These are phyloP conservation scores for Begonia fuchsioides DNA, from an alignment of 306 rosid species.

Conservation along the genomic window DNA sequence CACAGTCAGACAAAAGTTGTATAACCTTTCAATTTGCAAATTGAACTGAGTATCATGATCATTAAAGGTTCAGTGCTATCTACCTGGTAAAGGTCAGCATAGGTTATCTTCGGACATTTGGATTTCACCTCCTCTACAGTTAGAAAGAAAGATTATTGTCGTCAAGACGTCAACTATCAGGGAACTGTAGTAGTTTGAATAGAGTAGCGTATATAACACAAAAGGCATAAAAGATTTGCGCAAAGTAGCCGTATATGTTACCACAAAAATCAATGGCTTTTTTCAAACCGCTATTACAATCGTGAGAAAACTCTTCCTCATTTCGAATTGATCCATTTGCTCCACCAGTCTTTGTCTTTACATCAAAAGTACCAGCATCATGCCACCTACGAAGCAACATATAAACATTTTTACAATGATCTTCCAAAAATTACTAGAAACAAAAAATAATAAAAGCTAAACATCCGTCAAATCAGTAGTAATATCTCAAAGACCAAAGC, in stretches of 20 bases:
- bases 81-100: conserved; percentile 93
- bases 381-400: conserved; percentile 53
- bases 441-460: background rate
- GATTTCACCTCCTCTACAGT: conserved; percentile 72
- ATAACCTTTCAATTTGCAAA: too few relatives aligned
- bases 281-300: conserved; percentile 71
- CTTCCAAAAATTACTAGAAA: background rate
- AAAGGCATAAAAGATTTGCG: background rate
- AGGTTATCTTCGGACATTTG: conserved; percentile 52
- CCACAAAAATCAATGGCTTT: conserved; percentile 84
- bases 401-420: background rate
- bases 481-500: too few relatives aligned
- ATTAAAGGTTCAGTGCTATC: conserved; percentile 3
- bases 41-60: too few relatives aligned
- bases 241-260: conserved; percentile 7
- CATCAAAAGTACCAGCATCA: conserved; percentile 92
- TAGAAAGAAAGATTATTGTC: conserved; percentile 18
- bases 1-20: too few relatives aligned
- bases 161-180: background rate
- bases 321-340: conserved; percentile 82
- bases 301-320: conserved; percentile 74
- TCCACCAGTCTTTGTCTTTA: conserved; percentile 61
- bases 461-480: background rate
- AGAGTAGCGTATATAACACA: too few relatives aligned
- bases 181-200: background rate